Evolutionary conservation across 2,329 filamentous ascomycete species (phyloP), one percentile per base, ranked within the genome.

Genomic region (Fusarium buxicola): DNA sequence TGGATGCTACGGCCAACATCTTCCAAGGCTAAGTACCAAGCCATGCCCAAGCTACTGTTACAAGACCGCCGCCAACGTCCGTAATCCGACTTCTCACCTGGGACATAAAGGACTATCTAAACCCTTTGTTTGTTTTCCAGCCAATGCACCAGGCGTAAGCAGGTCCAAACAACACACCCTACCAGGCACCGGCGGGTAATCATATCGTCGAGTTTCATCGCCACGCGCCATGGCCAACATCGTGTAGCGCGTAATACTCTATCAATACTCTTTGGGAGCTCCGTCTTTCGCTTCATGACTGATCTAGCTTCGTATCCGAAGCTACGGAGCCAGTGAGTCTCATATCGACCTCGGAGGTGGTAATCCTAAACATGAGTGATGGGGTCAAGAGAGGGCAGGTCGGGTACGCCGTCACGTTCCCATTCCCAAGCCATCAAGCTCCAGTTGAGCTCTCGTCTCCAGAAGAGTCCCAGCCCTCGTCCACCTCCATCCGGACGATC

Each of bases 381-480:
- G 63, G 77, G 75, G 72, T 83, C 77, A 66, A 86, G 76, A 58
- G 69, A 69, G 68, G 75, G 76, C 69, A 76, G 72, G 56, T 70
- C 51, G 55, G 75, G 73, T 55, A 77, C 72, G 65, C 71, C 73
- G 54, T 78, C 79, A 35, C 82, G 80, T 73, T 87, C 84, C 84
- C 86, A 92, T 74, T 93, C 89, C 91, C 91, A 94, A 49, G 88
- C 90, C 72, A 94, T 79, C 74, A 94, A 84, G 75, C 91, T 92
- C 92, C 92, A 94, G 78, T 95, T 95, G 72, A 95, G 81, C 79
- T 94, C 91, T 69, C 88, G 86, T 69, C 88, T 84, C 87, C 87
- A 90, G 73, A 89, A 89, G 39, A 90, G 78, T 32, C 88, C 88
- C 69, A 90, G 82, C n/a, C 87, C 87, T 69, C 83, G 82, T 62